Evolutionary conservation across 306 rosid species (phyloP).

Genomic region (Abrus pulchellus): DNA sequence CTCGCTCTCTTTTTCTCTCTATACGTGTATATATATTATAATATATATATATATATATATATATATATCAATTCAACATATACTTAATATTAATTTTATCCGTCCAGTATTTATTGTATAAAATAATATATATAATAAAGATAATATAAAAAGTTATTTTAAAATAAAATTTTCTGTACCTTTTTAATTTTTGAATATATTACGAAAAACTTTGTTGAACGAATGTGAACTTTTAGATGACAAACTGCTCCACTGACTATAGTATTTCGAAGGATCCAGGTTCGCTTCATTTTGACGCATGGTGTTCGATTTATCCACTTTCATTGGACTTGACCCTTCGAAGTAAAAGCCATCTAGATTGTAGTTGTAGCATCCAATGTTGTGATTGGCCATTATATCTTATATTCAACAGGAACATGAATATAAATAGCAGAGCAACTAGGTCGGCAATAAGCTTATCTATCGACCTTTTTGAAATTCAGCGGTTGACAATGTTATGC

Average conservation of each 20-base stretch:
- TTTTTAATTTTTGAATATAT: neutral
- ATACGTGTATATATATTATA: too few relatives aligned
- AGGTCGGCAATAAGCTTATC: slow-evolving; percentile 15
- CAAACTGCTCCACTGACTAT: neutral
- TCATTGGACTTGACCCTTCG: neutral
- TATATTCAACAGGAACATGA: slow-evolving; percentile 11
- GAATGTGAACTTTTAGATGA: neutral
- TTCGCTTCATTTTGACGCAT: slow-evolving; percentile 2
- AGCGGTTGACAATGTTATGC: slow-evolving; percentile 28
- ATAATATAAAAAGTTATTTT: too few relatives aligned
- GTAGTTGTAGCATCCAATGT: neutral
- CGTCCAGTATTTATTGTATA: too few relatives aligned
- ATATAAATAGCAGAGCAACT: neutral
- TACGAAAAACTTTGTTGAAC: neutral
- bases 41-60: too few relatives aligned
- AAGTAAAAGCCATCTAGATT: neutral
- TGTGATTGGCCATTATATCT: slow-evolving; percentile 3
- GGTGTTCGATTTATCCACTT: slow-evolving; percentile 1
- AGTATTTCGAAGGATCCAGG: neutral
- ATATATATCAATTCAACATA: too few relatives aligned
- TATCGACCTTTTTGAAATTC: slow-evolving; percentile 19
- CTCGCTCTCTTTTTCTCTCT: too few relatives aligned
- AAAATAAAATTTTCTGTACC: too few relatives aligned
- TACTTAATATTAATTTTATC: too few relatives aligned
- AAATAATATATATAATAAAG: too few relatives aligned